Percentiles rank a stretch among this genome's conserved stretches.
These are phyloP conservation scores for Lanmaoa rubissima DNA, from an alignment of 768 basidiomycete genomes.

Conservation along the genomic window DNA sequence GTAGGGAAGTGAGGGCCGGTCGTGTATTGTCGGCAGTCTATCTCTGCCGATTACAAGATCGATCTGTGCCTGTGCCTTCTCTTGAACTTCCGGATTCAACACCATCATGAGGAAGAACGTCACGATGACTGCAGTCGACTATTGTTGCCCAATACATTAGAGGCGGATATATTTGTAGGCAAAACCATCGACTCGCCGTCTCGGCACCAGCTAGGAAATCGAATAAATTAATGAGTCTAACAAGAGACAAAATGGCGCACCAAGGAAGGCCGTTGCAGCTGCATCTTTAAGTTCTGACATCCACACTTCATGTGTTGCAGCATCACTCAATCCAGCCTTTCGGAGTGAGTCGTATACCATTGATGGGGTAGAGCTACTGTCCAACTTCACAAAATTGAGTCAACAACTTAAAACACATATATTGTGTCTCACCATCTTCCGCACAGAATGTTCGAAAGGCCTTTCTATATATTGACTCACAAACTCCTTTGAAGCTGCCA, in stretches of 20 bases:
- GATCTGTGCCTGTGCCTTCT: conserved; percentile 15
- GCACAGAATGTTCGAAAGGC: not conserved
- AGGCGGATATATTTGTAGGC: not conserved
- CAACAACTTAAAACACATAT: too few species aligned
- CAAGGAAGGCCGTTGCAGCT: conserved; percentile 5
- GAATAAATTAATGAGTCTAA: too few species aligned
- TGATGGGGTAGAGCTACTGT: not conserved
- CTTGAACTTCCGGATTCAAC: conserved; percentile 4
- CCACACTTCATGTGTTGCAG: not conserved
- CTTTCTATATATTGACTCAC: not conserved
- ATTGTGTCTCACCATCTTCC: not conserved
- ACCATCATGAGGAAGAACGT: conserved; percentile 12
- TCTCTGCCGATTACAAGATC: conserved; percentile 4
- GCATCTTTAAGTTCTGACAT: not conserved
- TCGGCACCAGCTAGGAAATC: conserved; percentile 3
- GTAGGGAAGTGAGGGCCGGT: conserved; percentile 3
- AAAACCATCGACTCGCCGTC: not conserved
- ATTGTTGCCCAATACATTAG: not conserved
- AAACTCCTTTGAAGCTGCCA: not conserved
- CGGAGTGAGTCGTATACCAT: conserved; percentile 2
- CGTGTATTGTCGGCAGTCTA: conserved; percentile 7
- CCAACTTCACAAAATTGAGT: not conserved
- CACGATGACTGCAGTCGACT: not conserved
- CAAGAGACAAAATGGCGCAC: not conserved
- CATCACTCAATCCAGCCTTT: not conserved